Evolutionary conservation across 148 eudicot species (phyloP), one percentile per base, ranked within the genome.

Genomic region (Rhododendron simsii): DNA sequence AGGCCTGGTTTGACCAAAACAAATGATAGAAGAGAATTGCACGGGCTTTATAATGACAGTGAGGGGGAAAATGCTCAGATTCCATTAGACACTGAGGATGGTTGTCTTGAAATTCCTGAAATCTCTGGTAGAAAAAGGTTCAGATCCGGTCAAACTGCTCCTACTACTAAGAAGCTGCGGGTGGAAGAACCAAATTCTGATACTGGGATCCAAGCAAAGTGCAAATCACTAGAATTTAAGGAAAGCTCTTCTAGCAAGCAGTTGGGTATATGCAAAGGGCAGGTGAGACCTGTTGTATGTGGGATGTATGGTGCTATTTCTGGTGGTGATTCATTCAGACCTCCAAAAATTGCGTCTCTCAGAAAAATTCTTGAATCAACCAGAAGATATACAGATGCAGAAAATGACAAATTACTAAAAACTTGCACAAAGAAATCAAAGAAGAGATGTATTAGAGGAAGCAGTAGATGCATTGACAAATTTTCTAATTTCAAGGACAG

Each of bases 241-340:
- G 83, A 85, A 51, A 47, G 71, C 44, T 79, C 74, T 82, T 77
- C 16, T 28, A 78, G 18, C 76, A 50, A 75, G 83, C 80, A 26
- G 50, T 51, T 41, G 82, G 81, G 81, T 85, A 59, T 81, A n/a
- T 67, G 81, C 37, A 83, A 78, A 48, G 26, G 86, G 67, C 84
- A 75, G 88, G 83, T 77, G 55, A 92, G 87, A 83, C 97, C 97
- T 80, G 76, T 93, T 82, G 93, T 93, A 80, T 87, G 91, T 86
- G 94, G 95, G 75, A 90, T 90, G 88, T 94, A 89, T 85, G 97
- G 97, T 73, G 87, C 93, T 83, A 86, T 94, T 85, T 90, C 93
- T 83, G 88, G 86, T 85, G 90, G 89, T 41, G 87, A 91, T 86
- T 87, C 90, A 69, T 81, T 82, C 82, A 92, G 91, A 83, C 94